Evolutionary conservation across 2,329 filamentous ascomycete genomes (phyloP).

Genomic region (Huntiella moniliformis): DNA sequence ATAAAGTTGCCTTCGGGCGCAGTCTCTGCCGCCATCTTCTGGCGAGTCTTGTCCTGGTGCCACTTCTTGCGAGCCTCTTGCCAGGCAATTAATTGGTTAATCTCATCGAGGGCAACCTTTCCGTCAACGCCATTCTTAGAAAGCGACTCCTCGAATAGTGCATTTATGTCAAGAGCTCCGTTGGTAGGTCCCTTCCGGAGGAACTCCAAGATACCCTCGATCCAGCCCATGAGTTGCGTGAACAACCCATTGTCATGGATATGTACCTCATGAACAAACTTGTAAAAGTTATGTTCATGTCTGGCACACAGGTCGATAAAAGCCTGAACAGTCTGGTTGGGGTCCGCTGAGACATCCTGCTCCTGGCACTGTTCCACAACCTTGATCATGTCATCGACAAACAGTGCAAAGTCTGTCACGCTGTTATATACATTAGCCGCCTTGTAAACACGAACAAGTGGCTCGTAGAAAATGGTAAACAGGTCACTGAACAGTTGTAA

Average conservation of each 20-base stretch:
- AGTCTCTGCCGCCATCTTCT: constrained; percentile 87
- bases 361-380: constrained; percentile 49
- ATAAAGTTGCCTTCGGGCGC: constrained; percentile 23
- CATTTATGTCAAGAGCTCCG: constrained; percentile 85
- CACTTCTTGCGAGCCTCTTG: constrained; percentile 92
- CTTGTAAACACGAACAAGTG: constrained; percentile 91
- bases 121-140: constrained; percentile 50
- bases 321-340: constrained; percentile 92
- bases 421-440: constrained; percentile 95
- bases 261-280: constrained; percentile 96
- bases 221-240: constrained; percentile 89
- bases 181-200: constrained; percentile 69
- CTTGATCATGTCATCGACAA: constrained; percentile 80
- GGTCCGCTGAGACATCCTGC: constrained; percentile 77
- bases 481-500: constrained; percentile 89
- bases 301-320: constrained; percentile 94
- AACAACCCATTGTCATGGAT: constrained; percentile 93
- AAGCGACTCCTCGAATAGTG: constrained; percentile 65
- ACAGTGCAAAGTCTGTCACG: constrained; percentile 87
- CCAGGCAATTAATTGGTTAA: constrained; percentile 76
- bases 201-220: constrained; percentile 89
- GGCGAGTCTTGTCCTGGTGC: constrained; percentile 92
- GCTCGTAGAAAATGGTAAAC: constrained; percentile 98
- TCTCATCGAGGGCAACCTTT: constrained; percentile 55
- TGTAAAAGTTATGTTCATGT: constrained; percentile 95